Conservation (phyloP, 176 grass and related monocot species). For the Themeda triandra region DNA sequence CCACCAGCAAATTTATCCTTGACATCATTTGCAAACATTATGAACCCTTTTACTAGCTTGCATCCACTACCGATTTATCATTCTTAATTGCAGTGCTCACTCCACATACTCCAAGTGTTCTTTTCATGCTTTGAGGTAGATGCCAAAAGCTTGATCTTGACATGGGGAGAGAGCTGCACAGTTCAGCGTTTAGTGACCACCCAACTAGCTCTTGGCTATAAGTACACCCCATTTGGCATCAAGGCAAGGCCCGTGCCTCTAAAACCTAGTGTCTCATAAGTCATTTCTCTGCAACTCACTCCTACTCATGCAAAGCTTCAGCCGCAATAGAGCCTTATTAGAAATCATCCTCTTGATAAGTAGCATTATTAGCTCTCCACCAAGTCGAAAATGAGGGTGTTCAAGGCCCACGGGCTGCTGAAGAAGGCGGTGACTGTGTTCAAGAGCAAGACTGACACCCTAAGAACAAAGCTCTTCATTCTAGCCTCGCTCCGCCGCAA, state of each 20-base stretch:
- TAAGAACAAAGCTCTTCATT: conserved; percentile 54
- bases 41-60: conserved; percentile 12
- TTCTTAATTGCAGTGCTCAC: conserved; percentile 23
- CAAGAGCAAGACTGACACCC: conserved; percentile 47
- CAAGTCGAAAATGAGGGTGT: conserved; percentile 46
- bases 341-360: not conserved
- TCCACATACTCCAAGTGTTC: conserved; percentile 26
- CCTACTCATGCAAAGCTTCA: conserved; percentile 29
- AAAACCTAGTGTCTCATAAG: not conserved
- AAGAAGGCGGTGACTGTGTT: conserved; percentile 57
- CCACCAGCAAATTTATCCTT: not conserved
- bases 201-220: not conserved
- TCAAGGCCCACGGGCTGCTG: conserved; percentile 54
- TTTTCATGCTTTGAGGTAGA: conserved; percentile 30
- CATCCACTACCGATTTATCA: conserved; percentile 17
- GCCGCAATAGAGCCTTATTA: not conserved
- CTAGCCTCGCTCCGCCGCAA: conserved; percentile 45
- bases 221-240: conserved; percentile 21
- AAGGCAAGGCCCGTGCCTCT: conserved; percentile 50
- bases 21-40: not conserved
- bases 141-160: conserved; percentile 4
- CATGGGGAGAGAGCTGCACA: conserved; percentile 1
- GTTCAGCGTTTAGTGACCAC: not conserved
- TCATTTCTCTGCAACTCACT: not conserved
- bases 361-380: not conserved